Evolutionary conservation across 2,329 filamentous ascomycete species (phyloP), one percentile per base, ranked within the genome.

Genomic region (Clonostachys rosea): DNA sequence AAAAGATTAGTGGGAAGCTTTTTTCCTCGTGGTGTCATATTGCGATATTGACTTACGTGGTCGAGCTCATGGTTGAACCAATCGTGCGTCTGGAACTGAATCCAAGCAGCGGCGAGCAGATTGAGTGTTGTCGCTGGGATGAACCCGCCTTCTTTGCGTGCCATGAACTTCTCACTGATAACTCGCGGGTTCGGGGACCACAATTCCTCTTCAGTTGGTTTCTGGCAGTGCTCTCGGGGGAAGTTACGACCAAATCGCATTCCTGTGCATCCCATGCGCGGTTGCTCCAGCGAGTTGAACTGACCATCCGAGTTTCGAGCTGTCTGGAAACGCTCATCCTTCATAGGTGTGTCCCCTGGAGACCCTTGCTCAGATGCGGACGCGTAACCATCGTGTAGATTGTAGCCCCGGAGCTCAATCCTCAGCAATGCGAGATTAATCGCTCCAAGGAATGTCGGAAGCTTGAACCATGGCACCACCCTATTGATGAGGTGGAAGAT

Each of bases 1-100:
- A 5, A 18, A 39, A n/a, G 7, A 11, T 39, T 39, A 39, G 30
- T 16, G 33, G 17, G 4, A 20, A 11, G 17, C 40, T 47, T 40
- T 47, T 10, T 30, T 5, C 24, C 24, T 30, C 9, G 2, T 30
- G 24, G 4, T 30, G 24, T 10, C 9, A 30, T 30, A 30, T 30
- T 10, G 24, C 8, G 8, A 30, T 30, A 9, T 30, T 18, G 49
- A 42, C 57, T 63, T 40, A 58, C 36, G 5, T 13, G 36, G 10
- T 39, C 54, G 6, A 50, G 47, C 20, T 60, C 54, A 49, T 65
- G 60, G 37, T 60, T 56, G 45, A 66, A 63, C 68, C 68, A 72
- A 48, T 71, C 69, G 47, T 74, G 70, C 1, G 65, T 65, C 47
- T 73, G 69, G 45, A 74, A 74, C 51, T 75, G 71, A n/a, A 74